phyloP scores from a whole-genome alignment of 306 rosid species.

The Vigna mungo region DNA sequence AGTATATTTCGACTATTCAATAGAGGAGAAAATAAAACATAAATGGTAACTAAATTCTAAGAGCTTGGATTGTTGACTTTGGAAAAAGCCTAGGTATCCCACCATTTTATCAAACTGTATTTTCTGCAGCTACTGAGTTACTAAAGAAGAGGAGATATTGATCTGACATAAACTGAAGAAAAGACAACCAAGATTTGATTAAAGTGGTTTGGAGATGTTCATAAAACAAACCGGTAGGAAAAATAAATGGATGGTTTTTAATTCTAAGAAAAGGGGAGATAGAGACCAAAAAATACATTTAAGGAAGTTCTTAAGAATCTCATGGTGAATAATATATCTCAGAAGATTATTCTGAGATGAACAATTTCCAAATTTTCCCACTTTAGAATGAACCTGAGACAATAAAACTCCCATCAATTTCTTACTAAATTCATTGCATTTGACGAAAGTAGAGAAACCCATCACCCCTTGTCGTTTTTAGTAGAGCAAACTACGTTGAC shows the following conservation, averaged over 20 bases:
- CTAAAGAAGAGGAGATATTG: neutral
- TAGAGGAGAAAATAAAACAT: neutral
- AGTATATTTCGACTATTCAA: neutral
- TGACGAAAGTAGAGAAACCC: neutral
- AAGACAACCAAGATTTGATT: neutral
- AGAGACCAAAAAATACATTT: neutral
- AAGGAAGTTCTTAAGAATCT: neutral
- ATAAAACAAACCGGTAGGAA: neutral
- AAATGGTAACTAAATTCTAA: neutral
- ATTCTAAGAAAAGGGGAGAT: neutral
- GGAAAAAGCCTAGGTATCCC: slow-evolving; percentile 2
- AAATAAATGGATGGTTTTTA: neutral
- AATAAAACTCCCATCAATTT: neutral
- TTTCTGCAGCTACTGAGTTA: neutral
- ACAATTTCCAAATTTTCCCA: neutral
- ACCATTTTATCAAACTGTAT: neutral
- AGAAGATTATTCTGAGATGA: neutral
- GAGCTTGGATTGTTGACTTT: neutral
- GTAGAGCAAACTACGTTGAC: neutral
- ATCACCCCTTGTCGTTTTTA: neutral
- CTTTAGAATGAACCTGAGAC: neutral
- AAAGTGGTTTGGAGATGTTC: neutral
- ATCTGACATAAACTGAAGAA: neutral
- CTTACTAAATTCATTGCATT: neutral
- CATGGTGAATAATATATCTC: neutral